These are phyloP conservation scores for Annulohypoxylon maeteangense DNA, from an alignment of 495 filamentous ascomycete genomes.

Conservation along the genomic window DNA sequence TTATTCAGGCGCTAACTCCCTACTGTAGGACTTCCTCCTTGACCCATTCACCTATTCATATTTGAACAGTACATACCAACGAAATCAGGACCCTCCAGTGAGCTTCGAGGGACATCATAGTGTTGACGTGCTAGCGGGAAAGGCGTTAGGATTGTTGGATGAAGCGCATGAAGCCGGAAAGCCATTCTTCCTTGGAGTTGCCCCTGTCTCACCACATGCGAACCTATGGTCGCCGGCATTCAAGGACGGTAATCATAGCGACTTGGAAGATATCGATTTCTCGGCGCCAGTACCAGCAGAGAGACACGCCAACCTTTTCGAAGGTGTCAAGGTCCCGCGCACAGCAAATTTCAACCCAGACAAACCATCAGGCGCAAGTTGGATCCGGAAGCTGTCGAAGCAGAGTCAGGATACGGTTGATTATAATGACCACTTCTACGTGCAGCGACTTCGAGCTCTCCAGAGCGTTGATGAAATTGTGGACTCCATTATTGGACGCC, in stretches of 20 bases:
- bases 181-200: slow-evolving; percentile 76
- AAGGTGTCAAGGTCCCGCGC: slow-evolving; percentile 59
- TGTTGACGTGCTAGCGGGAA: slow-evolving; percentile 70
- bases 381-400: slow-evolving; percentile 65
- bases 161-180: slow-evolving; percentile 63
- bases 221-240: slow-evolving; percentile 54
- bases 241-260: slow-evolving; percentile 48
- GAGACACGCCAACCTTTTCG: slow-evolving; percentile 61
- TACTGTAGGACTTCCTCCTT: slow-evolving; percentile 67
- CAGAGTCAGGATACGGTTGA: slow-evolving; percentile 66
- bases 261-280: slow-evolving; percentile 50
- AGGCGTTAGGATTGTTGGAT: slow-evolving; percentile 71
- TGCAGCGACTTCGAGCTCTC: slow-evolving; percentile 68
- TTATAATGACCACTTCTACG: slow-evolving; percentile 76
- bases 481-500: slow-evolving; percentile 61
- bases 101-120: slow-evolving; percentile 68
- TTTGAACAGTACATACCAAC: slow-evolving; percentile 72
- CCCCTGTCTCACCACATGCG: slow-evolving; percentile 74
- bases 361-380: slow-evolving; percentile 66
- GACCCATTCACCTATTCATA: slow-evolving; percentile 80
- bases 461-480: slow-evolving; percentile 79
- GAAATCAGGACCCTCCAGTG: slow-evolving; percentile 67
- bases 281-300: slow-evolving; percentile 62
- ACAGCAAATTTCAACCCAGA: slow-evolving; percentile 66
- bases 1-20: slow-evolving; percentile 10